phyloP scores from a whole-genome alignment of 2,329 filamentous ascomycete species.

The Colletotrichum sp. region DNA sequence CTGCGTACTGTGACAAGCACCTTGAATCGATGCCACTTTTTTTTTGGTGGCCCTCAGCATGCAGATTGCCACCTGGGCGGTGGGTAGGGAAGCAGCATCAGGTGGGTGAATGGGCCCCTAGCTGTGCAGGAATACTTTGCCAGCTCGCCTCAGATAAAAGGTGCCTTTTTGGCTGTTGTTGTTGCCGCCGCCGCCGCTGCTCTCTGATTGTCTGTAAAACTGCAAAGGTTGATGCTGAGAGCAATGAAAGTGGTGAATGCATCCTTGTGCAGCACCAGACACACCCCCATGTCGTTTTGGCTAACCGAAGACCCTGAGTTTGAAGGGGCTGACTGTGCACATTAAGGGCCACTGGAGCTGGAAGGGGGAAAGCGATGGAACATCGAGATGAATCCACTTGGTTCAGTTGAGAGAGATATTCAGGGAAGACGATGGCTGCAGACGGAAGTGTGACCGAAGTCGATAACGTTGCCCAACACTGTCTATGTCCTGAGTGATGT shows the following conservation, averaged over 20 bases:
- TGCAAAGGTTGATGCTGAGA: not conserved
- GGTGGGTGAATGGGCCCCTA: not conserved
- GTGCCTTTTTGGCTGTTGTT: not conserved
- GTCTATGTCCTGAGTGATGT: not conserved
- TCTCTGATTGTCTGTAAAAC: not conserved
- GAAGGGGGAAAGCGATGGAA: not conserved
- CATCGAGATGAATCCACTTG: not conserved
- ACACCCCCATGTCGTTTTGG: not conserved
- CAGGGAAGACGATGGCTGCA: not conserved
- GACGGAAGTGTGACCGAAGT: not conserved
- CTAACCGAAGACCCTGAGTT: not conserved
- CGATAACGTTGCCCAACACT: not conserved
- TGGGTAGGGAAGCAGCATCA: slow-evolving; percentile 10
- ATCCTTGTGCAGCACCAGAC: not conserved
- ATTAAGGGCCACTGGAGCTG: not conserved
- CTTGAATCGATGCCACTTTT: not conserved
- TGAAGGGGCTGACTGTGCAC: not conserved
- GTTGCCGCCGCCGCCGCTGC: not conserved
- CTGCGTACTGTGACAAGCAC: slow-evolving; percentile 13
- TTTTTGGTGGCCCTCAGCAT: not conserved
- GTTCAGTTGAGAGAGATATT: not conserved
- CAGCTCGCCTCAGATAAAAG: not conserved
- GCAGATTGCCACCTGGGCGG: slow-evolving; percentile 9
- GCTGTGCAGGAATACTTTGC: not conserved
- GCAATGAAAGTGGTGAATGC: not conserved